Conservation (phyloP, 306 rosid genomes). For the Hippophae tibetana region DNA sequence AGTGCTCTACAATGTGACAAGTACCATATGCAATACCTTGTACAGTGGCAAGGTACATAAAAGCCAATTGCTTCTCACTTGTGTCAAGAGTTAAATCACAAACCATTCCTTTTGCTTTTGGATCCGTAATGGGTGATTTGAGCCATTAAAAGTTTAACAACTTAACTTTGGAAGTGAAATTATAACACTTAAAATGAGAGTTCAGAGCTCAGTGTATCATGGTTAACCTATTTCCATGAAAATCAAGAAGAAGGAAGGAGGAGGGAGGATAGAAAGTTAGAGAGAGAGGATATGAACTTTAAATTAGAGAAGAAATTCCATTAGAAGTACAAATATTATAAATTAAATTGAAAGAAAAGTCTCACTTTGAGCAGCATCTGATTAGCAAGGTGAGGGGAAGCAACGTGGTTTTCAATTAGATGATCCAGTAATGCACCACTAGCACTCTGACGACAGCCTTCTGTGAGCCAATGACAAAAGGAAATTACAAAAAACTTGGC, state of each 20-base stretch:
- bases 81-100: conserved; percentile 85
- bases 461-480: conserved; percentile 73
- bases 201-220: conserved; percentile 10
- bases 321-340: neutral
- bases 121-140: conserved; percentile 96
- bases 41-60: conserved; percentile 76
- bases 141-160: conserved; percentile 19
- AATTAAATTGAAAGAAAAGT: conserved; percentile 10
- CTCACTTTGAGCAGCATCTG: conserved; percentile 80
- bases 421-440: conserved; percentile 95
- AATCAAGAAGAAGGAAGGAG: conserved; percentile 47
- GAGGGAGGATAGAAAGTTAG: too few species aligned
- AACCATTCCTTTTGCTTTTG: conserved; percentile 79
- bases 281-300: conserved; percentile 3
- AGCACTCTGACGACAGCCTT: conserved; percentile 99
- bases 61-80: conserved; percentile 69
- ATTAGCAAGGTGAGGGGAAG: conserved; percentile 68
- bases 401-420: conserved; percentile 69
- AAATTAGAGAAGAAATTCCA: neutral
- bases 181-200: conserved; percentile 13
- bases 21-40: conserved; percentile 96
- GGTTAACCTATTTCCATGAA: conserved; percentile 90
- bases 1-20: conserved; percentile 93
- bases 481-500: conserved; percentile 4
- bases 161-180: conserved; percentile 16